A percentile compares a stretch with the other conserved stretches of the same genome.
phyloP scores from a whole-genome alignment of 768 basidiomycete species.

The Roridomyces roridus region DNA sequence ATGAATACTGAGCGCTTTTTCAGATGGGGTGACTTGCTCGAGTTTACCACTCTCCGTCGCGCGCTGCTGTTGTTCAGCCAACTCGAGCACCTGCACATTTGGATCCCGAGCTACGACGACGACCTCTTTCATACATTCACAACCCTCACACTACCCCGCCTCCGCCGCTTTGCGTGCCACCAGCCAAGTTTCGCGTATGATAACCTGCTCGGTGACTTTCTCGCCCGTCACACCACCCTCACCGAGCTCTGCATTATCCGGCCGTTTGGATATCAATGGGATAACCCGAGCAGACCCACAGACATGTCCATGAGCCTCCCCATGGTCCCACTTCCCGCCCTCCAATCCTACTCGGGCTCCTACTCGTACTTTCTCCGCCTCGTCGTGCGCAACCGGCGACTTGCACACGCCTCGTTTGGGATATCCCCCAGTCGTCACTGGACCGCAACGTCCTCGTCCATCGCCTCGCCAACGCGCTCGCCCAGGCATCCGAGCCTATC shows the following conservation, averaged over 20 bases:
- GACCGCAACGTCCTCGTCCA: no score
- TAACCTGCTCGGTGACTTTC: background rate
- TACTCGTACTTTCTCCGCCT: background rate
- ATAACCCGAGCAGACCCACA: no score
- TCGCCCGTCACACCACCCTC: background rate
- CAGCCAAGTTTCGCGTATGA: no score
- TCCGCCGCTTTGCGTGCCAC: no score
- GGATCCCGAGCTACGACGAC: background rate
- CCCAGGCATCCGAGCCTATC: no score
- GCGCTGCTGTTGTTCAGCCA: no score
- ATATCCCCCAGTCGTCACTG: no score
- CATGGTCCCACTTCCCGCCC: background rate
- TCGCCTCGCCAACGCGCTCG: no score
- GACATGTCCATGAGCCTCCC: no score
- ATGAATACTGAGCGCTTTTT: no score
- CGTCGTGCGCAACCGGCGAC: background rate
- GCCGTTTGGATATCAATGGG: background rate
- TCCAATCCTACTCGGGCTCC: background rate
- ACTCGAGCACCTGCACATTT: background rate
- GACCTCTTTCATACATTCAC: background rate
- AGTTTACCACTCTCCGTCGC: background rate
- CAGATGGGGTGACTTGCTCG: no score
- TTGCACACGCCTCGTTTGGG: no score
- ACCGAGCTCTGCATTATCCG: background rate
- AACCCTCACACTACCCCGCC: background rate